These are phyloP conservation scores for Vitis rupestris DNA, from an alignment of 164 flowering plant genomes.

Conservation along the genomic window DNA sequence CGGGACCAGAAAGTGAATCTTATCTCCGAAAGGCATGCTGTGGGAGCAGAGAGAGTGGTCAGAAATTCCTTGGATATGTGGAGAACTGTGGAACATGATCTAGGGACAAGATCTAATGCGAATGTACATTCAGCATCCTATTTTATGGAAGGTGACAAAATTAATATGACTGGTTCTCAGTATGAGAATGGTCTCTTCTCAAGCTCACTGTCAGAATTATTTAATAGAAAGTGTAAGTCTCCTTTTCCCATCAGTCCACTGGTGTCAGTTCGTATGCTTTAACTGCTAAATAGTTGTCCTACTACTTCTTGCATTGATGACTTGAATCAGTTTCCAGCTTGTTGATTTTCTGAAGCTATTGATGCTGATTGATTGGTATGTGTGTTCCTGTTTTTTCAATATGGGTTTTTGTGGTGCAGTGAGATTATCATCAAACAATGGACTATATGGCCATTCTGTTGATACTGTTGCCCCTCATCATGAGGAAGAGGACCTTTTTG, in stretches of 20 bases:
- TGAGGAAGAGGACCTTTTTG: constrained; percentile 59
- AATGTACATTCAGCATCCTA: constrained; percentile 14
- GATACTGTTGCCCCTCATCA: constrained; percentile 17
- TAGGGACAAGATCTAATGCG: constrained; percentile 26
- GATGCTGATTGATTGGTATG: background rate
- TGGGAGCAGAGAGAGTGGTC: constrained; percentile 38
- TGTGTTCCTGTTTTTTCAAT: constrained; percentile 3
- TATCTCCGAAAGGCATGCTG: constrained; percentile 18
- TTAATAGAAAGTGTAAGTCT: constrained; percentile 59
- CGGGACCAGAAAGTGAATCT: constrained; percentile 35
- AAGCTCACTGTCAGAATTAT: constrained; percentile 73
- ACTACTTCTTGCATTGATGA: background rate
- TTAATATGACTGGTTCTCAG: constrained; percentile 34
- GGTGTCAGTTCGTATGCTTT: too few species aligned
- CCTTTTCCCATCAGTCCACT: background rate
- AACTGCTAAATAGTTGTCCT: too few species aligned
- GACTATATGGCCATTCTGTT: constrained; percentile 32
- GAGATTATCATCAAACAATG: constrained; percentile 41
- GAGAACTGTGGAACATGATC: constrained; percentile 22
- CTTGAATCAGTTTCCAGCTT: background rate
- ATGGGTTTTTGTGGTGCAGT: constrained; percentile 35
- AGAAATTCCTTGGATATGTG: constrained; percentile 29
- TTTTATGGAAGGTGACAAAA: constrained; percentile 11
- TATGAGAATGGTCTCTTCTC: constrained; percentile 79
- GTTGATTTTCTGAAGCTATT: background rate